A percentile compares a stretch with the other conserved stretches of the same genome.
These are phyloP conservation scores for Daucus carota DNA, from an alignment of 129 eudicot genomes.

Conservation along the genomic window DH1_v3.0 NC_030387.2:4579001-4579500, in stretches of 20 bases:
- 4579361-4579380: slow-evolving; percentile 42
- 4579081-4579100: slow-evolving; percentile 35
- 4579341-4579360: slow-evolving; percentile 37
- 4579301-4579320: slow-evolving; percentile 27
- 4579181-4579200: slow-evolving; percentile 50
- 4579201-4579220: slow-evolving; percentile 47
- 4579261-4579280: slow-evolving; percentile 55
- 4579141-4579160: slow-evolving; percentile 28
- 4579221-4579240: slow-evolving; percentile 45
- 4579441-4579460: slow-evolving; percentile 49
- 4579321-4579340: slow-evolving; percentile 20
- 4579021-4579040: slow-evolving; percentile 20
- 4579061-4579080: slow-evolving; percentile 17
- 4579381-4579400: slow-evolving; percentile 39
- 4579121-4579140: slow-evolving; percentile 26
- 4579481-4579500: slow-evolving; percentile 32
- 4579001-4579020: slow-evolving; percentile 42
- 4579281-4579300: slow-evolving; percentile 87
- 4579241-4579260: slow-evolving; percentile 14
- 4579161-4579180: slow-evolving; percentile 13
- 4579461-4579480: slow-evolving; percentile 45
- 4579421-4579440: slow-evolving; percentile 35
- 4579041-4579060: slow-evolving; percentile 24
- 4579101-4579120: slow-evolving; percentile 31
- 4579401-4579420: slow-evolving; percentile 37